Evolutionary conservation across 129 eudicot species (phyloP).

Genomic region (Centrapalus pauciflorus): DNA sequence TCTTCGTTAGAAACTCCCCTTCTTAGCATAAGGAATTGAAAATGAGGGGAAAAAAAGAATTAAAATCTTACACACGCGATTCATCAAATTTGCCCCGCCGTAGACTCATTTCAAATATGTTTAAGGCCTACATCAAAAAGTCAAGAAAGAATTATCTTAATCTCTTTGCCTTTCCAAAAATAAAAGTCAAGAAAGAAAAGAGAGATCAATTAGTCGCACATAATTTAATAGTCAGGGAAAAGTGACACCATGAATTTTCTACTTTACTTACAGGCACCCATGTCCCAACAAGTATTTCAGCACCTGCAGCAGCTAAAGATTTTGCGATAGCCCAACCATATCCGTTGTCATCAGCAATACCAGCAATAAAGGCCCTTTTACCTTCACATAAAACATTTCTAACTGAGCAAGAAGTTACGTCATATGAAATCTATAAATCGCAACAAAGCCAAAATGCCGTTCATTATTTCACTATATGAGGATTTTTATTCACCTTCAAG

Average conservation of each 20-base stretch:
- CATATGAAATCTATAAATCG: no score
- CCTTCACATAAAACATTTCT: conserved; percentile 38
- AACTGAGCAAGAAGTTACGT: neutral
- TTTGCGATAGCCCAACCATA: conserved; percentile 98
- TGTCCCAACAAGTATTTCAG: conserved; percentile 94
- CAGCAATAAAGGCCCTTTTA: conserved; percentile 93
- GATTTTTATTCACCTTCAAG: neutral
- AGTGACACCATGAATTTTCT: neutral
- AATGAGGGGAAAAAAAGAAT: neutral
- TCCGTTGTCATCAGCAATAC: conserved; percentile 98
- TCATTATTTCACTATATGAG: neutral
- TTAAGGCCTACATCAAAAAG: conserved; percentile 56
- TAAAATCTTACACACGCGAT: conserved; percentile 72
- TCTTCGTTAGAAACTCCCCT: conserved; percentile 4
- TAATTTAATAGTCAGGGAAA: neutral
- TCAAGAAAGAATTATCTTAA: conserved; percentile 1
- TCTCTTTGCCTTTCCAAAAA: no score
- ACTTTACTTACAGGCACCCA: conserved; percentile 91
- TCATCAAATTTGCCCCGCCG: conserved; percentile 91
- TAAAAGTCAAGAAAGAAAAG: no score
- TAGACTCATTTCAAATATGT: conserved; percentile 89
- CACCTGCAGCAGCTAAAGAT: conserved; percentile 96
- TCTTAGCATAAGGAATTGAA: conserved; percentile 5
- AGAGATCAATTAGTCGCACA: no score
- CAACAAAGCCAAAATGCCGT: neutral